Evolutionary conservation across 306 rosid species (phyloP), one percentile per base, ranked within the genome.

Genomic region (Sechiopsis laciniata): DNA sequence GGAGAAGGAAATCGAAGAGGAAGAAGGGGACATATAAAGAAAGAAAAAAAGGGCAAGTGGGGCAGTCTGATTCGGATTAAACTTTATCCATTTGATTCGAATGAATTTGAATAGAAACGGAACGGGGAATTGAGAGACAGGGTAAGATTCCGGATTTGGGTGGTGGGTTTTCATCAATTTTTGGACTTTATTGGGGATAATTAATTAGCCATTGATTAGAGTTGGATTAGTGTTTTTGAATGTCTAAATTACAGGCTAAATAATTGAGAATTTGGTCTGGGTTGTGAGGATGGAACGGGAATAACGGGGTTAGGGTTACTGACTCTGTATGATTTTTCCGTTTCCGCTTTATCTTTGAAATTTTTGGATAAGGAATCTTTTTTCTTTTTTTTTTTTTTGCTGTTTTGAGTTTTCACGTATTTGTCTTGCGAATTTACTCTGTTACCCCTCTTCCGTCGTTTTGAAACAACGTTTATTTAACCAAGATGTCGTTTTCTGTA

Each of bases 381-480:
- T 42, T 32, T 3, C 3, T 32, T 32, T 32, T 3, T 42, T 10
- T 42, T 42, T 42, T 32, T 32, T 32, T 32, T 32, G 55, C 73
- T 48, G 15, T 69, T 69, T 69, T 69, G 73, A 69, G 73, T 69
- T 50, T 69, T 48, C 73, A 69, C 73, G 19, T 50, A 46, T 69
- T 69, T 69, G 6, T 24, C 45, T 2, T 19, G 2, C 2, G 3
- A 24, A 69, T 48, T 50, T 7, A 69, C 73, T 16, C 42, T 50
- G n/a, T 50, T 69, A 11, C 20, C 58, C 72, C 45, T 6, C 6
- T 5, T 5, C 16, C 71, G 9, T n/a, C 45, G 67, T 6, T 26
- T 26, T 26, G n/a, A 2, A 55, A 42, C 48, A 55, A 7, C 48
- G 48, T 42, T 54, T 42, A 9, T 42, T 42, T 42, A 2, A 54